Evolutionary conservation across 2,329 filamentous ascomycete genomes (phyloP), one percentile per base, ranked within the genome.

Genomic region (Aspergillus eucalypticola): DNA sequence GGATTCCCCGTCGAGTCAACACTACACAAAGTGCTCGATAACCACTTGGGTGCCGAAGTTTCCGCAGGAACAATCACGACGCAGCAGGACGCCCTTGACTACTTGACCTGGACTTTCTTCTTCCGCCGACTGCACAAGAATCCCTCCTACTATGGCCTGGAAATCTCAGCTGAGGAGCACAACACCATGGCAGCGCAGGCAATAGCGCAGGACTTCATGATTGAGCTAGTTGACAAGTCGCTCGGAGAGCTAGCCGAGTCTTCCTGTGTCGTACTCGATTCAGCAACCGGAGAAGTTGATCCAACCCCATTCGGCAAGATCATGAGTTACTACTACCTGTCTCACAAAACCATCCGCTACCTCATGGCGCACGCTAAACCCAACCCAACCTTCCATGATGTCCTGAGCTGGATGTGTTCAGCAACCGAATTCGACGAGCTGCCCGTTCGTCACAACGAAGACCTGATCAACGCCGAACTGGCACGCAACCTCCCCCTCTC

Each of bases 91-190:
- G 95, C 95, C 0, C 84, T 99, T 3, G 96, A 99, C 76, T 99
- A 99, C 73, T 80, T 99, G 56, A 99, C 95, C 0, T 99, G 96
- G 95, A 99, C 96, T 0, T 99, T 99, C 81, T 99, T 99, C 85
- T 99, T 99, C 84, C 87, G 96, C 2, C 85, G 95, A 10, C 80
- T 99, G 41, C 95, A 99, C 81, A 99, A 99, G 82, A 99, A 99
- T 69, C 95, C 95, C 1, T 96, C 93, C 0, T 99, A 96, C 79
- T 99, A 99, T 69, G 96, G 96, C 0, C 87, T 99, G 0, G 90
- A 97, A 73, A 95, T 99, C 48, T 91, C 91, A 0, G 89, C 91
- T 0, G 93, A 97, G 68, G 92, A 97, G 68, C 92, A 97, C 77
- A 96, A 92, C 73, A 93, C 89, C 8, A 87, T 92, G 29, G 84